phyloP scores from a whole-genome alignment of 177 flowering plant species.

The Vitis hybrid region DNA sequence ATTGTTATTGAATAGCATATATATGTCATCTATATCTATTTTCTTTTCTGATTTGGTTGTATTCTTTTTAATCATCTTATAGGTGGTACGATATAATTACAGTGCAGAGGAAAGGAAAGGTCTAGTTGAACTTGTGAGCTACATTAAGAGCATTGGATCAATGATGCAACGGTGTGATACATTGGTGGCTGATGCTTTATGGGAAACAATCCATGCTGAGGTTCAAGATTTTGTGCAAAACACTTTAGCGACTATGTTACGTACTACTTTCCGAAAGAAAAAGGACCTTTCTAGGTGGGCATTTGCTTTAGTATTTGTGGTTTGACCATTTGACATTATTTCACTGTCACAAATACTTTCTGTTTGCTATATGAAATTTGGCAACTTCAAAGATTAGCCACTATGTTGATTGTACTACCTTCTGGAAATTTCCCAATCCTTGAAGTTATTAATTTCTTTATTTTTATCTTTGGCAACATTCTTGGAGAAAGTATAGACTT shows the following conservation, averaged over 20 bases:
- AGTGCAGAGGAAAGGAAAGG: slow-evolving; percentile 84
- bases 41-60: slow-evolving; percentile 5
- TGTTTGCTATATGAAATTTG: neutral
- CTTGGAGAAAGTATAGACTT: too few relatives aligned
- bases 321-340: neutral
- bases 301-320: neutral
- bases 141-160: slow-evolving; percentile 85
- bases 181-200: slow-evolving; percentile 86
- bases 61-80: slow-evolving; percentile 8
- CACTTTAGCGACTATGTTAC: slow-evolving; percentile 84
- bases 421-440: too few relatives aligned
- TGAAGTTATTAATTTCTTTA: too few relatives aligned
- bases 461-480: too few relatives aligned
- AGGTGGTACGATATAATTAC: slow-evolving; percentile 96
- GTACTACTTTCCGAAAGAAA: slow-evolving; percentile 93
- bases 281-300: slow-evolving; percentile 89
- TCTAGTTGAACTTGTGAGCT: slow-evolving; percentile 84
- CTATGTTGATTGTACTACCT: too few relatives aligned
- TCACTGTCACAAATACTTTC: neutral
- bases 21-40: neutral
- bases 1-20: too few relatives aligned
- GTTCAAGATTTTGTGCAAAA: slow-evolving; percentile 99
- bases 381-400: neutral
- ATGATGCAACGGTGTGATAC: slow-evolving; percentile 91
- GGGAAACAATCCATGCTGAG: slow-evolving; percentile 98